A percentile compares a stretch with the other conserved stretches of the same genome.
These are phyloP conservation scores for Ilyonectria robusta DNA, from an alignment of 2,329 filamentous ascomycete species.

Conservation along the genomic window DNA sequence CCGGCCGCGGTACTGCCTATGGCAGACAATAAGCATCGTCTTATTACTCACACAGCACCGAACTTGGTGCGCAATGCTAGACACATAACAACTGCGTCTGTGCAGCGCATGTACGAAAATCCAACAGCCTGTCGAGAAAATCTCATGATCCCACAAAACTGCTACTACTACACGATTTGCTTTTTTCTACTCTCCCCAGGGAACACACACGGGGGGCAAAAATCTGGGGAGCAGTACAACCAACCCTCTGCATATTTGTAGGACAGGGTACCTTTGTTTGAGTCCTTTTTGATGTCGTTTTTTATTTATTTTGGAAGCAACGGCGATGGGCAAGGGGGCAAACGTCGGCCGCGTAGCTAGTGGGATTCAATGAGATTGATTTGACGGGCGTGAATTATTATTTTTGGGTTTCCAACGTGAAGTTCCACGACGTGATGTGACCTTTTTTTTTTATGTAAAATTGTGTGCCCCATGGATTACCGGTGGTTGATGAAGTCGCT, in stretches of 20 bases:
- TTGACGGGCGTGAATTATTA: slow-evolving; percentile 28
- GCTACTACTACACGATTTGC: slow-evolving; percentile 23
- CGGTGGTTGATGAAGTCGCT: not conserved
- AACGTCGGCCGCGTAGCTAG: slow-evolving; percentile 43
- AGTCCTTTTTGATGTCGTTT: slow-evolving; percentile 35
- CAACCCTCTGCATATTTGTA: slow-evolving; percentile 26
- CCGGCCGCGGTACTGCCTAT: slow-evolving; percentile 52
- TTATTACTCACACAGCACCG: not conserved
- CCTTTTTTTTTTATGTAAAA: not conserved
- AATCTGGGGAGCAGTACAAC: slow-evolving; percentile 19
- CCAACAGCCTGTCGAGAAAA: slow-evolving; percentile 33
- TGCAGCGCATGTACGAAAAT: slow-evolving; percentile 40
- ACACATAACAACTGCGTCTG: slow-evolving; percentile 18
- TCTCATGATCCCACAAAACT: slow-evolving; percentile 29
- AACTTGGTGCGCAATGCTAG: not conserved
- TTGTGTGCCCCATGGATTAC: not conserved
- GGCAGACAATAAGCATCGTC: slow-evolving; percentile 48
- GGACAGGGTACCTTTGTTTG: slow-evolving; percentile 36
- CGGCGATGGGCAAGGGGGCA: slow-evolving; percentile 48
- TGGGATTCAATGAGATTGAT: slow-evolving; percentile 44
- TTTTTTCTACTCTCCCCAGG: slow-evolving; percentile 9
- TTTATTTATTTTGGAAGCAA: slow-evolving; percentile 42
- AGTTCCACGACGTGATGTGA: not conserved
- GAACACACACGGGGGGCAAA: slow-evolving; percentile 7
- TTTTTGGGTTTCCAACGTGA: not conserved